These are phyloP conservation scores for Alternaria sp. DNA, from an alignment of 2,329 filamentous ascomycete species.

Conservation along the genomic window DNA sequence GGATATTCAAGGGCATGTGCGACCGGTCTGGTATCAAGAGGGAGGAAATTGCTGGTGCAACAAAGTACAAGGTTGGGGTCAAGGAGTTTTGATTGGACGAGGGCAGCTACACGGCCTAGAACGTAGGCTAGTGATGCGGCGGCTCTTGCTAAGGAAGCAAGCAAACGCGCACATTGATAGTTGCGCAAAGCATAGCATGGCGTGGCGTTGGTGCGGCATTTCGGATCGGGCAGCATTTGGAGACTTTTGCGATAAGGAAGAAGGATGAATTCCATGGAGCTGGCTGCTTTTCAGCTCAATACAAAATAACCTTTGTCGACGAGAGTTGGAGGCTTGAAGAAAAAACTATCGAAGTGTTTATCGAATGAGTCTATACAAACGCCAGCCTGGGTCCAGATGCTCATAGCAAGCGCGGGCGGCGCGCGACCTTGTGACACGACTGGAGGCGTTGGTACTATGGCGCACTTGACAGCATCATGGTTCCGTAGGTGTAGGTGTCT, in stretches of 20 bases:
- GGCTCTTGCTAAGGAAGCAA: slow-evolving; percentile 11
- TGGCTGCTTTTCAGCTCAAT: neutral
- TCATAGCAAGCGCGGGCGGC: slow-evolving; percentile 7
- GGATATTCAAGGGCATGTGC: slow-evolving; percentile 91
- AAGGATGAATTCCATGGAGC: neutral
- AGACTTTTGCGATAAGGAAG: slow-evolving; percentile 6
- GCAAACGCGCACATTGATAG: slow-evolving; percentile 14
- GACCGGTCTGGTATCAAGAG: slow-evolving; percentile 78
- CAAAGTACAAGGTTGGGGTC: slow-evolving; percentile 17
- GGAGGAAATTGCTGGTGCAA: slow-evolving; percentile 56
- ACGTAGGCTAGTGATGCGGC: slow-evolving; percentile 27
- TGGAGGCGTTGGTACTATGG: slow-evolving; percentile 11
- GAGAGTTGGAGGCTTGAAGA: neutral
- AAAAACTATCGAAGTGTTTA: slow-evolving; percentile 6
- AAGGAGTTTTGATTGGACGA: slow-evolving; percentile 12
- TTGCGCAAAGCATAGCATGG: slow-evolving; percentile 32
- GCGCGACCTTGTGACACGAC: slow-evolving; percentile 7
- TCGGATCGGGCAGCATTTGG: slow-evolving; percentile 12
- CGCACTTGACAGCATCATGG: slow-evolving; percentile 14
- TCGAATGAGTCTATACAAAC: slow-evolving; percentile 4
- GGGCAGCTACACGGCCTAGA: slow-evolving; percentile 24
- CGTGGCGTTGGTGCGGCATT: slow-evolving; percentile 34
- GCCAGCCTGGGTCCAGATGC: slow-evolving; percentile 4
- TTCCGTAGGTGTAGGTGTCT: neutral
- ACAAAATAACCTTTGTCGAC: slow-evolving; percentile 4